Conservation (phyloP, 2,329 filamentous ascomycete species). For the Cladosporium phlei region DNA sequence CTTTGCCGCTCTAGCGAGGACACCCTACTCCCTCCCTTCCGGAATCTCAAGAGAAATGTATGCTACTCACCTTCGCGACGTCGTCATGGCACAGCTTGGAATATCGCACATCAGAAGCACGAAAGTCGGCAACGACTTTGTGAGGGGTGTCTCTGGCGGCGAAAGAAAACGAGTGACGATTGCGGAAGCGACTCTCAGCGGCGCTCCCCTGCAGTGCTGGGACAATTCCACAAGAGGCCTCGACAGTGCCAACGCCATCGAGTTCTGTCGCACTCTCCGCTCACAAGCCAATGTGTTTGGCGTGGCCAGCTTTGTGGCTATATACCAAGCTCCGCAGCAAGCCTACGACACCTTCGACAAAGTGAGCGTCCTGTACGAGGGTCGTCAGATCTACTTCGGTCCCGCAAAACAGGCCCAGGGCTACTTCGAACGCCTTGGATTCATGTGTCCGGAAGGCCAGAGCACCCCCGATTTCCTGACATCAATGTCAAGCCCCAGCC, state of each 20-base stretch:
- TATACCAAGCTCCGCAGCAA: constrained; percentile 66
- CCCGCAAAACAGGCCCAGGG: constrained; percentile 56
- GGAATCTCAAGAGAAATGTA: constrained; percentile 54
- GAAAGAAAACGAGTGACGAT: constrained; percentile 77
- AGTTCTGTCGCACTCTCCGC: constrained; percentile 67
- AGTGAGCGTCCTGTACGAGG: constrained; percentile 61
- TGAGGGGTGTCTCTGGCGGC: constrained; percentile 69
- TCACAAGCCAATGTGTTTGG: constrained; percentile 63
- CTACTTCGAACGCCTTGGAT: constrained; percentile 68
- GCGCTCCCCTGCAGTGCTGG: constrained; percentile 61
- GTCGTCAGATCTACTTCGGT: constrained; percentile 69
- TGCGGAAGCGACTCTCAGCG: constrained; percentile 66
- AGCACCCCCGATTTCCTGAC: constrained; percentile 75
- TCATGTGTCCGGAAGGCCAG: constrained; percentile 65
- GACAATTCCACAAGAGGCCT: constrained; percentile 72
- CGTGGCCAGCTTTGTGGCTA: constrained; percentile 64
- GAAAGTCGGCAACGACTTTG: constrained; percentile 67
- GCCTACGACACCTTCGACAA: constrained; percentile 69
- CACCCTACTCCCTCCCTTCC: constrained; percentile 57
- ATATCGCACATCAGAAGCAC: constrained; percentile 70
- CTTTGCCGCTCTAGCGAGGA: constrained; percentile 69
- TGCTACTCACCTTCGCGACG: constrained; percentile 61
- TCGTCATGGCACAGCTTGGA: constrained; percentile 71
- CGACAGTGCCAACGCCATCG: constrained; percentile 69
- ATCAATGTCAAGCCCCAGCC: constrained; percentile 57